phyloP scores from a whole-genome alignment of 768 basidiomycete genomes.

The Boletellus ananiceps region DNA sequence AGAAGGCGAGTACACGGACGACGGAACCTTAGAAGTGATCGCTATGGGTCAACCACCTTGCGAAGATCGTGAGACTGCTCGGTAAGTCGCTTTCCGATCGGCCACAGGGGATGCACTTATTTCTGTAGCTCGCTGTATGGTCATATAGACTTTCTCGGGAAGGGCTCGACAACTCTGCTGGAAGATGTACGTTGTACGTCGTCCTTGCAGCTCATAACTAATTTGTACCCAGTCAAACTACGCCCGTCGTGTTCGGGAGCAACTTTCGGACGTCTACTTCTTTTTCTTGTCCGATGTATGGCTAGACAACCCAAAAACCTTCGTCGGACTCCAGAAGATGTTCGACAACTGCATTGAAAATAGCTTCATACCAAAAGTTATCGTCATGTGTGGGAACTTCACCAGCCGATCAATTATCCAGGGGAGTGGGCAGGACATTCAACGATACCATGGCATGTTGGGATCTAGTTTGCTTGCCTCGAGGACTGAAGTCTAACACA shows the following conservation, averaged over 20 bases:
- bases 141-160: constrained; percentile 96
- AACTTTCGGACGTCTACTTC: constrained; percentile 75
- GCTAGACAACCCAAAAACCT: constrained; percentile 84
- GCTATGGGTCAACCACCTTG: constrained; percentile 98
- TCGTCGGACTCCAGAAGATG: constrained; percentile 75
- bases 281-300: constrained; percentile 95
- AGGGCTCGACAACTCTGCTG: constrained; percentile 81
- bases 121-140: constrained; percentile 79
- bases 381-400: constrained; percentile 95
- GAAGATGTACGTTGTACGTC: constrained; percentile 68
- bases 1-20: constrained; percentile 95
- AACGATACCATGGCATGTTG: constrained; percentile 74
- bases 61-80: constrained; percentile 78
- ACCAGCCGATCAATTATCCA: constrained; percentile 76
- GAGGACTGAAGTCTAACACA: constrained; percentile 28
- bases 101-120: constrained; percentile 6
- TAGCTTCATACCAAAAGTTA: constrained; percentile 80
- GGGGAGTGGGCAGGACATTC: constrained; percentile 73
- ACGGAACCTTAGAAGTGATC: constrained; percentile 80
- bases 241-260: constrained; percentile 56
- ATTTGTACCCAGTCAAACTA: constrained; percentile 50
- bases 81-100: constrained; percentile 42
- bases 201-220: neutral
- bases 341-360: constrained; percentile 89
- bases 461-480: neutral